A percentile compares a stretch with the other conserved stretches of the same genome.
Evolutionary conservation across 306 rosid species (phyloP).

Genomic region (Prunus mira): DNA sequence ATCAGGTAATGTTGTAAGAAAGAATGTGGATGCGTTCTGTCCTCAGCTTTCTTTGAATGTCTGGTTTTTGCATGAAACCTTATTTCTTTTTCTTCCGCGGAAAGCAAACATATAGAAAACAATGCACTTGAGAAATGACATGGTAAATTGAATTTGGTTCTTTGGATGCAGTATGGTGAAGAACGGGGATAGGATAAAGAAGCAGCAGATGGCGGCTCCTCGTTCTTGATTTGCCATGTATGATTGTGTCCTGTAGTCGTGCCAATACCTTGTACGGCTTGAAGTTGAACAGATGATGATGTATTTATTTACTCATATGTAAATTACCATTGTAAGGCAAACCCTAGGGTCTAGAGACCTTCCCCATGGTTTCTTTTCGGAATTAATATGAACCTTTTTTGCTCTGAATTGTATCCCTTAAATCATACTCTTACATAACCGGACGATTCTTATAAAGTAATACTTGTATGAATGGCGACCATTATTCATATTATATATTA

Average conservation of each 20-base stretch:
- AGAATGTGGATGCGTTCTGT: background rate
- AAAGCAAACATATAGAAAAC: background rate
- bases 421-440: too few relatives aligned
- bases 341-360: background rate
- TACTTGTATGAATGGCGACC: too few relatives aligned
- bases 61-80: background rate
- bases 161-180: conserved; percentile 65
- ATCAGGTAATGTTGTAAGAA: conserved; percentile 46
- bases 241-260: background rate
- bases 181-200: conserved; percentile 61
- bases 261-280: background rate
- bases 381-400: background rate
- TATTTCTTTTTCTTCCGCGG: background rate
- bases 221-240: conserved; percentile 46
- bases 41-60: background rate
- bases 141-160: conserved; percentile 7
- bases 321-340: background rate
- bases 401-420: too few relatives aligned
- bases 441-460: too few relatives aligned
- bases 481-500: too few relatives aligned
- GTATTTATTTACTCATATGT: background rate
- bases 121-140: background rate
- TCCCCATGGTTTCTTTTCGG: background rate
- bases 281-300: background rate
- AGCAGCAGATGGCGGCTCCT: conserved; percentile 90